Conservation (phyloP, 2,329 filamentous ascomycete species). For the Hymenoscyphus repandus region DNA sequence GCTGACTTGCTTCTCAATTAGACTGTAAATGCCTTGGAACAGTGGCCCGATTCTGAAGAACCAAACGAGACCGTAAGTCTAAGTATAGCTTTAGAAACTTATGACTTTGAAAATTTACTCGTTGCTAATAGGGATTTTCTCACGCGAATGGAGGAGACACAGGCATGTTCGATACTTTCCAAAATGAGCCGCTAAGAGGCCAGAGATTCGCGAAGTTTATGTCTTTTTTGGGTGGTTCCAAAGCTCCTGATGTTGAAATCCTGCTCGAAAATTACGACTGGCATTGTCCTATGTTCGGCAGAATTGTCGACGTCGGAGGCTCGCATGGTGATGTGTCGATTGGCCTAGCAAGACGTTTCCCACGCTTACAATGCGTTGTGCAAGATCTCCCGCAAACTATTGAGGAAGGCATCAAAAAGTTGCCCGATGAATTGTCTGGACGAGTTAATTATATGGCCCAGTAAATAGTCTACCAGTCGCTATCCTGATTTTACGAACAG, state of each 20-base stretch:
- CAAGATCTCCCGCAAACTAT: slow-evolving; percentile 34
- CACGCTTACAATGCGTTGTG: slow-evolving; percentile 25
- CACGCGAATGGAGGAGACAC: too few relatives aligned
- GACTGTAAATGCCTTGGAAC: slow-evolving; percentile 9
- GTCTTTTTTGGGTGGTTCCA: too few relatives aligned
- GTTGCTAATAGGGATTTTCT: not conserved
- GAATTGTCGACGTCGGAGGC: slow-evolving; percentile 19
- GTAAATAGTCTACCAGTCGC: too few relatives aligned
- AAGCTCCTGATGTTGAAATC: not conserved
- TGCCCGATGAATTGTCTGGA: slow-evolving; percentile 10
- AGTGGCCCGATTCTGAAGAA: slow-evolving; percentile 8
- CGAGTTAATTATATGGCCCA: slow-evolving; percentile 33
- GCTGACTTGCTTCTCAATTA: not conserved
- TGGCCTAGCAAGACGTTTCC: slow-evolving; percentile 18
- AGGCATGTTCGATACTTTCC: too few relatives aligned
- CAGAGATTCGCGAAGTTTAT: too few relatives aligned
- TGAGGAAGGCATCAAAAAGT: slow-evolving; percentile 10
- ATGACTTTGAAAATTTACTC: not conserved
- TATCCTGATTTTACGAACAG: too few relatives aligned
- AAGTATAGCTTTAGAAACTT: not conserved
- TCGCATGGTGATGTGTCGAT: slow-evolving; percentile 23
- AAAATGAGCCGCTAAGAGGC: too few relatives aligned
- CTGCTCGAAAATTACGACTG: not conserved
- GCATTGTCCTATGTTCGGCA: not conserved
- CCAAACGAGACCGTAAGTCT: slow-evolving; percentile 5